These are phyloP conservation scores for Solanum arcanum DNA, from an alignment of 257 asterid species.

Conservation along the genomic window DNA sequence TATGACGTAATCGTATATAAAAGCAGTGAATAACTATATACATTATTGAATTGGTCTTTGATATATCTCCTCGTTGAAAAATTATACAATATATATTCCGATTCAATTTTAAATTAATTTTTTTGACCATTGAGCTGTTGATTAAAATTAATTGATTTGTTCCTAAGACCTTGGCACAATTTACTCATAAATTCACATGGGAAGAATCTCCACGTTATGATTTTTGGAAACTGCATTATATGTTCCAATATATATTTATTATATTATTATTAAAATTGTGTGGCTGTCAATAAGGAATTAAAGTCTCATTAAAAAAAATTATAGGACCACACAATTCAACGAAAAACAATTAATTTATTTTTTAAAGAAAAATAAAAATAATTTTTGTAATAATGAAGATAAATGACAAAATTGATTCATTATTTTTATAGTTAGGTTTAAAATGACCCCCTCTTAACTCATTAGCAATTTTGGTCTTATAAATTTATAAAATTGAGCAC, in stretches of 20 bases:
- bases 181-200: background rate
- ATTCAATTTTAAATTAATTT: fast-evolving
- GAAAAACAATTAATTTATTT: background rate
- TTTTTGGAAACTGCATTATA: background rate
- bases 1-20: too few species aligned
- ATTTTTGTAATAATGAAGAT: background rate
- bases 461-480: background rate
- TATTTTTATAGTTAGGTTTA: background rate
- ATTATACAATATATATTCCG: too few species aligned
- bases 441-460: background rate
- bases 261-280: background rate
- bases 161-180: background rate
- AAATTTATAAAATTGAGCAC: background rate
- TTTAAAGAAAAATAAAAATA: background rate
- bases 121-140: background rate
- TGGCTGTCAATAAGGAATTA: background rate
- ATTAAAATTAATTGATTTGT: background rate
- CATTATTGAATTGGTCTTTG: background rate
- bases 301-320: background rate
- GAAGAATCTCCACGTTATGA: background rate
- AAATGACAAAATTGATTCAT: background rate
- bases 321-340: background rate
- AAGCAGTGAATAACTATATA: background rate
- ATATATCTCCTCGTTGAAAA: too few species aligned
- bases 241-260: too few species aligned